Evolutionary conservation across 345 rosid genomes (phyloP).

Genomic region (sweet orange (Citrus sinensis)): DNA sequence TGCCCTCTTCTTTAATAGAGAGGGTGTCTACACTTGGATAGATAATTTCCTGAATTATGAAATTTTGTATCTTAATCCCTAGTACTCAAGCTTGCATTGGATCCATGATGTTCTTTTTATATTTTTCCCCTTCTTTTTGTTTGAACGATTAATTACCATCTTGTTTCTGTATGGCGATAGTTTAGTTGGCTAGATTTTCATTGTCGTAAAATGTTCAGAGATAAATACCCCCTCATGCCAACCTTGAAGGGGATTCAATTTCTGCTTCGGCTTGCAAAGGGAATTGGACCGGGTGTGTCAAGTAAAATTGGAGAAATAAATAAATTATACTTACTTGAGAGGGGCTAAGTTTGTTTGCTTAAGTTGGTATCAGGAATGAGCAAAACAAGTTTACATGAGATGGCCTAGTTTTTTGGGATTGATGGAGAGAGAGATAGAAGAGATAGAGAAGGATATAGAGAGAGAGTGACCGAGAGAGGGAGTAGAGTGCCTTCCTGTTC

Average conservation of each 20-base stretch:
- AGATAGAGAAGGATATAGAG: neutral
- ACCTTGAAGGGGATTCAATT: neutral
- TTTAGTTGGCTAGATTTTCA: too few species aligned
- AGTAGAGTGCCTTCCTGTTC: neutral
- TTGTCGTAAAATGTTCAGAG: neutral
- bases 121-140: too few species aligned
- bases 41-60: neutral
- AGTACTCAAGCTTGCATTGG: too few species aligned
- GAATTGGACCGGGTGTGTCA: neutral
- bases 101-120: too few species aligned
- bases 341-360: neutral
- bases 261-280: neutral
- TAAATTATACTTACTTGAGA: neutral
- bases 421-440: neutral
- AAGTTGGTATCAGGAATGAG: neutral
- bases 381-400: neutral
- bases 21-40: neutral
- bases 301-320: neutral
- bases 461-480: neutral
- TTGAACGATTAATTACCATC: too few species aligned
- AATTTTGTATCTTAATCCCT: neutral
- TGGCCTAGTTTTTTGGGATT: neutral
- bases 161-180: too few species aligned
- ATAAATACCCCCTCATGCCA: neutral
- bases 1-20: neutral